phyloP scores from a whole-genome alignment of 345 rosid species.

The Rhizophora mangle region DNA sequence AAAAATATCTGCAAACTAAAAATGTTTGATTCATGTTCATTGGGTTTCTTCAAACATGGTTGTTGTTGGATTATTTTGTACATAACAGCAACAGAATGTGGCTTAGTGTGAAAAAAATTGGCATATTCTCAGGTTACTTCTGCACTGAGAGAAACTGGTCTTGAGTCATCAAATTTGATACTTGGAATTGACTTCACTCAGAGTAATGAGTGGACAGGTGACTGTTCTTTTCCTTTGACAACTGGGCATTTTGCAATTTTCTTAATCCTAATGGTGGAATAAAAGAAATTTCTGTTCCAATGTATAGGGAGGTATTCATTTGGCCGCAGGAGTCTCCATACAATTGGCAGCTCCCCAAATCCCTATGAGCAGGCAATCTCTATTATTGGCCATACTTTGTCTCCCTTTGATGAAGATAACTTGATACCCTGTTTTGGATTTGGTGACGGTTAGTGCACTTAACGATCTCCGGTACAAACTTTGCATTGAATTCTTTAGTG shows the following conservation, averaged over 20 bases:
- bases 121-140: slow-evolving; percentile 45
- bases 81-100: background rate
- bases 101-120: slow-evolving; percentile 6
- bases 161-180: slow-evolving; percentile 72
- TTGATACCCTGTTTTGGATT: slow-evolving; percentile 97
- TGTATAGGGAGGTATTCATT: slow-evolving; percentile 71
- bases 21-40: background rate
- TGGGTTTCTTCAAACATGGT: background rate
- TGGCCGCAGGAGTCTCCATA: slow-evolving; percentile 73
- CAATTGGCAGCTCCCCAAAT: slow-evolving; percentile 57
- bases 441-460: slow-evolving; percentile 76
- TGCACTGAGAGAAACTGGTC: slow-evolving; percentile 70
- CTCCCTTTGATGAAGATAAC: slow-evolving; percentile 92
- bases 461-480: slow-evolving; percentile 5
- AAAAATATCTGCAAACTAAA: background rate
- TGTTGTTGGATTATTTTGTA: background rate
- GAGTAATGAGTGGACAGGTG: slow-evolving; percentile 80
- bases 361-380: slow-evolving; percentile 97
- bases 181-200: slow-evolving; percentile 76
- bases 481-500: background rate
- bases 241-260: background rate
- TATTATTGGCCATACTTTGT: slow-evolving; percentile 76
- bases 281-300: background rate
- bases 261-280: background rate
- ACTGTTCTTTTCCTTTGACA: background rate